Evolutionary conservation across 371 early-diverging fungal genomes (phyloP), one percentile per base, ranked within the genome.

Genomic region (Mucor piriformis): DNA sequence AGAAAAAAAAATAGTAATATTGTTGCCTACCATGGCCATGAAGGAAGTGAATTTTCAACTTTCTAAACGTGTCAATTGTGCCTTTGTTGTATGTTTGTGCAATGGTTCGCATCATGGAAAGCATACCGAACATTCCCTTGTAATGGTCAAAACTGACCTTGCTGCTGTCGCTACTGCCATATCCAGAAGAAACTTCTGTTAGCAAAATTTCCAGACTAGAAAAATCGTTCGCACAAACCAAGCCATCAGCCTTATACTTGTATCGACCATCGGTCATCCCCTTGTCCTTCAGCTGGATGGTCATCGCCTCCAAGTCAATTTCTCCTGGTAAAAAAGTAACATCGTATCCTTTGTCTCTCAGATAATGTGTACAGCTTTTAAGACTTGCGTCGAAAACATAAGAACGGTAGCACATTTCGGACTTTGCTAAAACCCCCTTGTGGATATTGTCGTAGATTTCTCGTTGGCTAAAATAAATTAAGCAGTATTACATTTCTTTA

Each of bases 11-110:
- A 44, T 4, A 44, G 46, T 18, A 16, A 40, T 20, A n/a, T 53
- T 42, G 53, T 61, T 52, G 61, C 61, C 57, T 64, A 71, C 71
- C 64, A 48, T 71, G 59, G 38, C 52, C 61, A 61, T 66, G 62
- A 12, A 71, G 29, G 40, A 66, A 66, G 55, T 64, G 64, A 42
- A 57, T 52, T 44, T 66, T 66, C 25, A 59, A 34, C 24, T 61
- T 58, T 61, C 47, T 23, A 32, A 66, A 64, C 34, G 71, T 62
- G 37, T 64, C 53, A 51, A 71, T 56, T 47, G 64, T 56, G 27
- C 50, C 67, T 57, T 64, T 58, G 42, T 64, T 49, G 51, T 67
- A 58, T 55, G 47, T 47, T n/a, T 61, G 62, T 16, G 64, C 64
- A 50, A 66, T 42, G 4, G 67, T 71, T 57, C 64, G 52, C 52